A percentile compares a stretch with the other conserved stretches of the same genome.
phyloP scores from a whole-genome alignment of 495 filamentous ascomycete genomes.

The Rusavskia elegans region DNA sequence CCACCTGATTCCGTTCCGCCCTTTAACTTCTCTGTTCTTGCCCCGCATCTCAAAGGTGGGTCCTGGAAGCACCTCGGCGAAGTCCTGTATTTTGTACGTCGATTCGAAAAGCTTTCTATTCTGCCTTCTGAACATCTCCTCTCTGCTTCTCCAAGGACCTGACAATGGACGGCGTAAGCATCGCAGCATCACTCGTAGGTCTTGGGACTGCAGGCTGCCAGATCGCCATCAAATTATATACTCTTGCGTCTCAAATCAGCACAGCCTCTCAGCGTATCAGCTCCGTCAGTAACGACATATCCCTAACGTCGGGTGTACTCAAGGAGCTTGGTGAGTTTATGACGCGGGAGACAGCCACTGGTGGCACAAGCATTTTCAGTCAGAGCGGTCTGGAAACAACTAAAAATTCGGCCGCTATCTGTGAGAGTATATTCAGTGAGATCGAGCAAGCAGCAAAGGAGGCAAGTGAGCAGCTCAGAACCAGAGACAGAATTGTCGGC shows the following conservation, averaged over 20 bases:
- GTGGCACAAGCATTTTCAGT: slow-evolving; percentile 3
- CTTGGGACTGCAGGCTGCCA: slow-evolving; percentile 10
- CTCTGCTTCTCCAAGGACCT: too few relatives aligned
- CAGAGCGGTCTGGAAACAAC: slow-evolving; percentile 4
- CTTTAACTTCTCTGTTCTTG: too few relatives aligned
- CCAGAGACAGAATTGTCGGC: neutral
- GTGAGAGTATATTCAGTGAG: slow-evolving; percentile 6
- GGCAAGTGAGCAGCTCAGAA: slow-evolving; percentile 5
- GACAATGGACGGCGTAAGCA: slow-evolving; percentile 11
- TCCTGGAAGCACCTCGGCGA: too few relatives aligned
- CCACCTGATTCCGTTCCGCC: too few relatives aligned
- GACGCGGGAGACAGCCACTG: neutral
- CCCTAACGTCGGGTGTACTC: slow-evolving; percentile 6
- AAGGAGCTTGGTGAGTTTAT: slow-evolving; percentile 7
- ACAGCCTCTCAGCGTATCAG: slow-evolving; percentile 6
- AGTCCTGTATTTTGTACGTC: too few relatives aligned
- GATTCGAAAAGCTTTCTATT: too few relatives aligned
- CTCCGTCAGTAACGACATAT: slow-evolving; percentile 7
- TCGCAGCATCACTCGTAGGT: slow-evolving; percentile 9
- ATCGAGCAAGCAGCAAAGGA: slow-evolving; percentile 1
- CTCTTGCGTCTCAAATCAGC: slow-evolving; percentile 8
- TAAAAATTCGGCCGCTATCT: neutral
- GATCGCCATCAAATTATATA: slow-evolving; percentile 10
- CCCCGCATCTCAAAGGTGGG: too few relatives aligned
- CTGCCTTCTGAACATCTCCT: too few relatives aligned